Conservation (phyloP, 2,329 filamentous ascomycete species). For the Trichothecium sympodiale region DNA sequence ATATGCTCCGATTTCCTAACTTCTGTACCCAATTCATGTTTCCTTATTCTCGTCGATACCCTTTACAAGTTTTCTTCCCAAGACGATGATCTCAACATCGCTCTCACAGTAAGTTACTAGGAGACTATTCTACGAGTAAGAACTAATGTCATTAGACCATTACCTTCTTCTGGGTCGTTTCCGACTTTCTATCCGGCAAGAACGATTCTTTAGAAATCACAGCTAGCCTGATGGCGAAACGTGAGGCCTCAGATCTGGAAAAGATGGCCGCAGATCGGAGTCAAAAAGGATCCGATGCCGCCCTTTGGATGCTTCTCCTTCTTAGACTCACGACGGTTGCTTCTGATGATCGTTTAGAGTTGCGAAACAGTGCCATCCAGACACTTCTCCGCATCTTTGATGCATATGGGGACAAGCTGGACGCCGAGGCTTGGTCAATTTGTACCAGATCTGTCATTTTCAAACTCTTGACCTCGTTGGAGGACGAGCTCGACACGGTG, state of each 20-base stretch:
- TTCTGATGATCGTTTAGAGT: conserved; percentile 59
- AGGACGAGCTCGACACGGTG: conserved; percentile 36
- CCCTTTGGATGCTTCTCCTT: conserved; percentile 69
- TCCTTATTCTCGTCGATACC: conserved; percentile 70
- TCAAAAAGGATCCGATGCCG: conserved; percentile 52
- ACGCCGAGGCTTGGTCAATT: conserved; percentile 68
- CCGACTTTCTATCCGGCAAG: conserved; percentile 66
- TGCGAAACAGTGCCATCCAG: conserved; percentile 81
- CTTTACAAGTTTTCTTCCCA: conserved; percentile 85
- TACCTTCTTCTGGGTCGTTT: conserved; percentile 92
- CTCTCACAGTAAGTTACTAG: conserved; percentile 59
- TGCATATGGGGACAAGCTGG: conserved; percentile 73
- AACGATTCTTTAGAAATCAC: conserved; percentile 48
- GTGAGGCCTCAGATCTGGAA: conserved; percentile 39
- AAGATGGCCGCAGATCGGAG: conserved; percentile 48
- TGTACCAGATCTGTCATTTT: conserved; percentile 76
- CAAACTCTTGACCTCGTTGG: conserved; percentile 61
- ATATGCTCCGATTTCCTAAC: conserved; percentile 90
- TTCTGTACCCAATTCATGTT: conserved; percentile 59
- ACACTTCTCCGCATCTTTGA: conserved; percentile 87
- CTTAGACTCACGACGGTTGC: conserved; percentile 61
- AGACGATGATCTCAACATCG: conserved; percentile 87
- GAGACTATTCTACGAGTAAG: neutral
- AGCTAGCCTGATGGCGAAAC: conserved; percentile 39
- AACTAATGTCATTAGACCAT: conserved; percentile 48